Conservation (phyloP, 1,284 basidiomycete genomes). For the Apiotrichum montevideense region DNA sequence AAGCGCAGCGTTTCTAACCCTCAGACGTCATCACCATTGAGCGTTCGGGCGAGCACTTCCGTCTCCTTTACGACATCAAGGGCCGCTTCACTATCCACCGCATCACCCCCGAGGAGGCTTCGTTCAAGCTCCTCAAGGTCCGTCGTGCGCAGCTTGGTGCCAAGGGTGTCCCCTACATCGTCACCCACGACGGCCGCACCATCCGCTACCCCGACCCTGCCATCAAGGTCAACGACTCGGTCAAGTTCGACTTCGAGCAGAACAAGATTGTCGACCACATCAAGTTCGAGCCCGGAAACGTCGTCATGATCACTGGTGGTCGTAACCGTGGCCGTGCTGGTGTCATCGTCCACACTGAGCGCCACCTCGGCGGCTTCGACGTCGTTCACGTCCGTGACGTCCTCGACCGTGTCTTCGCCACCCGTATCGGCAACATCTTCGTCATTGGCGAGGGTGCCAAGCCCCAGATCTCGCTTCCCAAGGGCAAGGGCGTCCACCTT, state of each 20-base stretch:
- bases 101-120: slow-evolving; percentile 95
- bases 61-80: slow-evolving; percentile 98
- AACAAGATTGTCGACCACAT: slow-evolving; percentile 91
- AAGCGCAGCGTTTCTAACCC: not conserved
- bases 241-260: slow-evolving; percentile 94
- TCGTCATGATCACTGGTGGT: slow-evolving; percentile 96
- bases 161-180: slow-evolving; percentile 91
- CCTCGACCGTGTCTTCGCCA: slow-evolving; percentile 90
- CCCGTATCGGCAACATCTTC: slow-evolving; percentile 95
- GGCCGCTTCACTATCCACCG: slow-evolving; percentile 99
- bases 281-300: slow-evolving; percentile 96
- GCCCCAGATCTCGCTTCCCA: slow-evolving; percentile 94
- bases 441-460: slow-evolving; percentile 93
- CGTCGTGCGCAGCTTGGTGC: slow-evolving; percentile 84
- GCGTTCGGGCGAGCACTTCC: slow-evolving; percentile 99
- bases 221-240: slow-evolving; percentile 95
- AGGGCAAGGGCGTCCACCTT: slow-evolving; percentile 69
- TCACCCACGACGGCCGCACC: slow-evolving; percentile 98
- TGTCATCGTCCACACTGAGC: slow-evolving; percentile 91
- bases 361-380: slow-evolving; percentile 96
- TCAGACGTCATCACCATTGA: slow-evolving; percentile 96
- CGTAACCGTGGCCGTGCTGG: slow-evolving; percentile 99
- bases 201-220: slow-evolving; percentile 98
- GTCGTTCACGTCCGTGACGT: slow-evolving; percentile 96
- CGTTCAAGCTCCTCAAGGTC: slow-evolving; percentile 98